These are phyloP conservation scores for Phtheirospermum japonicum DNA, from an alignment of 257 asterid genomes.

Conservation along the genomic window DNA sequence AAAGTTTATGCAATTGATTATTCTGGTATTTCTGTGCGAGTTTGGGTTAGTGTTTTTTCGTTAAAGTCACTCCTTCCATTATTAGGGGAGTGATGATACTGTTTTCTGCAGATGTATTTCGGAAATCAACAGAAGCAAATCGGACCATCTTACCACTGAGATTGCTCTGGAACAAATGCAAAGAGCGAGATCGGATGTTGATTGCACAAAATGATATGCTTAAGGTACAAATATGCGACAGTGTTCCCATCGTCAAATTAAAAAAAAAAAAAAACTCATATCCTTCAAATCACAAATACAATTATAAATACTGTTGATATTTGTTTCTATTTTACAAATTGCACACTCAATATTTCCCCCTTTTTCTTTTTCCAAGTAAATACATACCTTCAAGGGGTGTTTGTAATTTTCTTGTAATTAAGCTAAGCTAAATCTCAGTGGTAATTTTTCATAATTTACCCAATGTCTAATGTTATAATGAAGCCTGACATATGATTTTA, in stretches of 20 bases:
- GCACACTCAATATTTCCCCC: too few relatives aligned
- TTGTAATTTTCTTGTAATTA: too few relatives aligned
- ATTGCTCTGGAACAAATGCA: slow-evolving; percentile 61
- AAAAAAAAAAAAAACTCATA: too few relatives aligned
- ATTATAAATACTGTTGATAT: too few relatives aligned
- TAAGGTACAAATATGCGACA: slow-evolving; percentile 38
- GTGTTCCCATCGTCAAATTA: neutral
- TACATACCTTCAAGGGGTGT: too few relatives aligned
- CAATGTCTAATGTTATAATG: too few relatives aligned
- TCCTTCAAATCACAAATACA: too few relatives aligned
- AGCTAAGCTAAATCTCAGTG: too few relatives aligned
- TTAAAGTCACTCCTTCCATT: neutral
- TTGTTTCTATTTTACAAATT: too few relatives aligned
- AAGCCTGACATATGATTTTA: slow-evolving; percentile 16
- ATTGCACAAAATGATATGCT: slow-evolving; percentile 80
- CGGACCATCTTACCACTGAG: slow-evolving; percentile 50
- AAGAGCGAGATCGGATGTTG: slow-evolving; percentile 67
- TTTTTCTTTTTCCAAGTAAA: too few relatives aligned
- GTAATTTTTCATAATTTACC: too few relatives aligned
- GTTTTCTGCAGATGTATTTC: slow-evolving; percentile 48
- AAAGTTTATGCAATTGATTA: neutral
- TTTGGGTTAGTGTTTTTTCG: neutral
- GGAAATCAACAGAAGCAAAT: slow-evolving; percentile 51
- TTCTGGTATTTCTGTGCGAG: neutral
- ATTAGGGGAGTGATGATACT: slow-evolving; percentile 3